phyloP scores from a whole-genome alignment of 345 rosid genomes.

The Rubroshorea leprosula region DNA sequence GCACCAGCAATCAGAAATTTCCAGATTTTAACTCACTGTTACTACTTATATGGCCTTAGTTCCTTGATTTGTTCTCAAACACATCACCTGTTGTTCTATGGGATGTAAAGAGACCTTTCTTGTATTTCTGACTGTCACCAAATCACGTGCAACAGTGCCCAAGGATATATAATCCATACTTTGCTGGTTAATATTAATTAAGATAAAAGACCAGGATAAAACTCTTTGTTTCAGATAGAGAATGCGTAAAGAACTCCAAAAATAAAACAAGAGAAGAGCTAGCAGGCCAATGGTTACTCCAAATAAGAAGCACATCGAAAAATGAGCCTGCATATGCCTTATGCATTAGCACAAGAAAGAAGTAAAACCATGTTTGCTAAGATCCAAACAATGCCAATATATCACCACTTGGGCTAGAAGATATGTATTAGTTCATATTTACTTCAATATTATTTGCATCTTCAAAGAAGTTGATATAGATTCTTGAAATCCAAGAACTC shows the following conservation, averaged over 20 bases:
- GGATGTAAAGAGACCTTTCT: neutral
- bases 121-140: neutral
- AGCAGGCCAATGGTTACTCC: neutral
- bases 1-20: neutral
- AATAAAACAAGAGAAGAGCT: neutral
- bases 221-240: neutral
- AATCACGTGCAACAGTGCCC: neutral
- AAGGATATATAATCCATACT: neutral
- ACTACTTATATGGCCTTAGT: no score
- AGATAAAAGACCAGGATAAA: neutral
- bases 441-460: neutral
- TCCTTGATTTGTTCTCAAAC: no score
- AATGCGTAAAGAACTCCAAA: neutral
- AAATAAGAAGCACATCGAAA: neutral
- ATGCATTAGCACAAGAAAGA: neutral
- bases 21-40: no score
- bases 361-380: neutral
- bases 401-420: neutral
- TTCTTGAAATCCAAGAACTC: neutral
- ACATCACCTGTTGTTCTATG: neutral
- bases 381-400: conserved; percentile 3
- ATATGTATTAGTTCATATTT: neutral
- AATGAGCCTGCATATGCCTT: conserved; percentile 1
- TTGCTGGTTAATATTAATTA: neutral
- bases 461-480: neutral